These are phyloP conservation scores for Trypanosoma rangeli DNA, from an alignment of 208 protist species.

Conservation along the genomic window DNA sequence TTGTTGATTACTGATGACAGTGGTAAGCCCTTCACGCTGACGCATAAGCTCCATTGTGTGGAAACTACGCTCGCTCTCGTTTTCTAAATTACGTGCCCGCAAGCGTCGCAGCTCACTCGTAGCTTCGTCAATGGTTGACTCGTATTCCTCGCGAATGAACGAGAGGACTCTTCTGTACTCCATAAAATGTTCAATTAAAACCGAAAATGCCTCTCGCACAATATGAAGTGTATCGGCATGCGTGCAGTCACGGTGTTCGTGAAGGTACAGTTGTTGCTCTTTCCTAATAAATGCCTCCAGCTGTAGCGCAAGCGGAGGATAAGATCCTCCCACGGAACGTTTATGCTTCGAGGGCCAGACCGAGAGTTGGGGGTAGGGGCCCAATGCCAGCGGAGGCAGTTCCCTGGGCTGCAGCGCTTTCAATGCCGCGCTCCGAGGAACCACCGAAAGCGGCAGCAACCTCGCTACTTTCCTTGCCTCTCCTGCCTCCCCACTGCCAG, in stretches of 20 bases:
- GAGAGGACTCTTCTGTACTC: constrained; percentile 75
- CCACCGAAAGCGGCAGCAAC: background rate
- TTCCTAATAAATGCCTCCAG: constrained; percentile 83
- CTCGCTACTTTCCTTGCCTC: background rate
- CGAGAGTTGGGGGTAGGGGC: constrained; percentile 8
- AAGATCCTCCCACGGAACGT: constrained; percentile 29
- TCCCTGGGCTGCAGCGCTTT: background rate
- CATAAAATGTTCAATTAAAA: constrained; percentile 80
- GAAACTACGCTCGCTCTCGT: constrained; percentile 61
- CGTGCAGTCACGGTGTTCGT: constrained; percentile 60
- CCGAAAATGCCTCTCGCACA: constrained; percentile 75
- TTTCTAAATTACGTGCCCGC: constrained; percentile 62
- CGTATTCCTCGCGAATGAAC: constrained; percentile 85
- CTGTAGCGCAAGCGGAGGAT: constrained; percentile 72
- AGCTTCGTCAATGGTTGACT: constrained; percentile 64
- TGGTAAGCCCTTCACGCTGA: constrained; percentile 73
- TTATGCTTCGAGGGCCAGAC: constrained; percentile 19
- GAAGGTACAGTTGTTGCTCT: constrained; percentile 71
- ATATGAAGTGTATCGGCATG: constrained; percentile 79
- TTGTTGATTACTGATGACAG: constrained; percentile 84
- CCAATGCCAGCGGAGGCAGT: constrained; percentile 17
- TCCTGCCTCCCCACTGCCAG: background rate
- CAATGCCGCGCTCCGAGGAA: background rate
- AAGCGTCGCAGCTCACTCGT: constrained; percentile 49
- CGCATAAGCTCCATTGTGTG: constrained; percentile 80